Percentiles rank a stretch among this genome's conserved stretches.
phyloP scores from a whole-genome alignment of 2,329 filamentous ascomycete genomes.

The Parasarocladium wereldwijsianum region DNA sequence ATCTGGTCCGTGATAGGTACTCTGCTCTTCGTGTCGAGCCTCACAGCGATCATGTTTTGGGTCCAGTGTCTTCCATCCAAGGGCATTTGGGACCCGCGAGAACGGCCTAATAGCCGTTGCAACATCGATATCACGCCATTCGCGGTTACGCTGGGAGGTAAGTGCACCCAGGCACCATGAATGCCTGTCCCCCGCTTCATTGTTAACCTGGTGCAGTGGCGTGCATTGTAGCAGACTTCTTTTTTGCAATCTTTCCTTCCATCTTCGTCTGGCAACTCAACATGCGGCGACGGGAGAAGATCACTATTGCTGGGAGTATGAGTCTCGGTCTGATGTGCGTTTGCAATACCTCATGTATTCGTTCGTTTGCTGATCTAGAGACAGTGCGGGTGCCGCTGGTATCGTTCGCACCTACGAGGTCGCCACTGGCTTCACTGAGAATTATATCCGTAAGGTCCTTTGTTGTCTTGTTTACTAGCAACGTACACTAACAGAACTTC shows the following conservation, averaged over 20 bases:
- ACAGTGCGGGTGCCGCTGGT: constrained; percentile 8
- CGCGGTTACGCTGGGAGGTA: constrained; percentile 11
- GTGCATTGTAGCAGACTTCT: constrained; percentile 18
- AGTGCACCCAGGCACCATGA: too few species aligned
- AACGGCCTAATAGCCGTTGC: constrained; percentile 7
- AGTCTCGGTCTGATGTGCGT: constrained; percentile 25
- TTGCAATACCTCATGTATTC: too few species aligned
- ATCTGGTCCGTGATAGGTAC: constrained; percentile 17
- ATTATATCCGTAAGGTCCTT: constrained; percentile 7
- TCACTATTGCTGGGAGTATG: constrained; percentile 23
- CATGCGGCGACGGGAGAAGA: constrained; percentile 26
- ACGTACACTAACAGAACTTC: neutral
- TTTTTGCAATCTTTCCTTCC: constrained; percentile 25
- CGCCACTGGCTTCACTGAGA: constrained; percentile 6
- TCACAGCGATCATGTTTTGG: constrained; percentile 8
- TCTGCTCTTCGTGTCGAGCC: too few species aligned
- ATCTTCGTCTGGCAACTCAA: constrained; percentile 25
- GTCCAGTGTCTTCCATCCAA: constrained; percentile 9
- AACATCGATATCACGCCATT: constrained; percentile 9
- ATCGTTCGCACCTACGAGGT: constrained; percentile 8
- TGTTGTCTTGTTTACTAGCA: neutral
- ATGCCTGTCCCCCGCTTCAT: neutral
- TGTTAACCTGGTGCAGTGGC: constrained; percentile 8
- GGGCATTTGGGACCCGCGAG: constrained; percentile 11
- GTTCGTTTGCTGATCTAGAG: neutral